These are phyloP conservation scores for Arthroderma uncinatum DNA, from an alignment of 2,329 filamentous ascomycete genomes.

Conservation along the genomic window DNA sequence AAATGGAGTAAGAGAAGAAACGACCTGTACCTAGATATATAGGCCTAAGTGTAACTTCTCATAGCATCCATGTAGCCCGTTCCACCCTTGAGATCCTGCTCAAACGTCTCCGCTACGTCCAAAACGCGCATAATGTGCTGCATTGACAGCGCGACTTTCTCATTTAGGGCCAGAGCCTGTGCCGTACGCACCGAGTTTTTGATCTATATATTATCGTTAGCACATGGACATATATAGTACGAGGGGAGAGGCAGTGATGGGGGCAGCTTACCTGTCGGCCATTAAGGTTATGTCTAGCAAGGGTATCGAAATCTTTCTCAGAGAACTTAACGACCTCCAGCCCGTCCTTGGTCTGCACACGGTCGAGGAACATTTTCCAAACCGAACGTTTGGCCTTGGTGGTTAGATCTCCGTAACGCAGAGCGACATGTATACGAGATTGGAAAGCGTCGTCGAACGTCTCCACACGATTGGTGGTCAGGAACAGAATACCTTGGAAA, in stretches of 20 bases:
- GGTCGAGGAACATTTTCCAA: constrained; percentile 73
- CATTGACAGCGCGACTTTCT: constrained; percentile 61
- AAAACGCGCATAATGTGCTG: constrained; percentile 69
- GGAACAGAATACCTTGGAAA: constrained; percentile 80
- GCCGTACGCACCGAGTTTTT: constrained; percentile 80
- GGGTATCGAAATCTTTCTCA: constrained; percentile 52
- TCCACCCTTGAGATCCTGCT: constrained; percentile 70
- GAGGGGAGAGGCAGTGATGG: not conserved
- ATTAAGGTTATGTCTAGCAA: constrained; percentile 59
- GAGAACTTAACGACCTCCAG: constrained; percentile 39
- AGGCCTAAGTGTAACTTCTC: constrained; percentile 53
- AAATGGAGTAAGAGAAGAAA: not conserved
- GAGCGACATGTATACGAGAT: constrained; percentile 71
- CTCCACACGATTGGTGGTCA: constrained; percentile 77
- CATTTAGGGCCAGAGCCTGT: constrained; percentile 69
- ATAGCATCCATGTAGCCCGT: constrained; percentile 72
- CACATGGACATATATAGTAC: not conserved
- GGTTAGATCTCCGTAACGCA: constrained; percentile 67
- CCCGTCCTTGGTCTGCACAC: constrained; percentile 55
- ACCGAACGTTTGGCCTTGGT: constrained; percentile 63
- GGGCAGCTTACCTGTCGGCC: constrained; percentile 47
- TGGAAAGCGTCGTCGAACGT: constrained; percentile 89
- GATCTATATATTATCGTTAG: constrained; percentile 45
- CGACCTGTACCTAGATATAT: not conserved
- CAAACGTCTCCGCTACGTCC: constrained; percentile 74